These are phyloP conservation scores for Brassica cretica DNA, from an alignment of 345 rosid genomes.

Conservation along the genomic window DNA sequence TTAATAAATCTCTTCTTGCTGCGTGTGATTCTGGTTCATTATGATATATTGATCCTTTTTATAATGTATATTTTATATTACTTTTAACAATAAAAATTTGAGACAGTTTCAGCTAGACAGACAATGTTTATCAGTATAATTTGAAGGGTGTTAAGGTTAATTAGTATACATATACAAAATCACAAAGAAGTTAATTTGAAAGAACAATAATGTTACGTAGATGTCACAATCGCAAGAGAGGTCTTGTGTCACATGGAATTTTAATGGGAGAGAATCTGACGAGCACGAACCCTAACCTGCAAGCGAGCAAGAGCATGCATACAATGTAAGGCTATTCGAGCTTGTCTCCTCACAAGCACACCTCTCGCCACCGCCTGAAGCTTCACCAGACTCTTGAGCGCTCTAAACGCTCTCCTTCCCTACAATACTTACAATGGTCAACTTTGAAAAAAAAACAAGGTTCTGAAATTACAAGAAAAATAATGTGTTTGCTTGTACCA, in stretches of 20 bases:
- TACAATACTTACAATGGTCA: slow-evolving; percentile 18
- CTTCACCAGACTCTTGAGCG: slow-evolving; percentile 80
- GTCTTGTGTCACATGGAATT: not conserved
- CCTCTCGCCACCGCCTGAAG: slow-evolving; percentile 81
- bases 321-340: slow-evolving; percentile 65
- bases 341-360: slow-evolving; percentile 60
- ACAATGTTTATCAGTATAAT: slow-evolving; percentile 12
- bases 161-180: slow-evolving; percentile 24
- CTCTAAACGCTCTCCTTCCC: slow-evolving; percentile 76
- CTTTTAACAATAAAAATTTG: slow-evolving; percentile 1
- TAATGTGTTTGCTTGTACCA: slow-evolving; percentile 43
- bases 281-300: slow-evolving; percentile 73
- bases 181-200: slow-evolving; percentile 8
- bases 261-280: slow-evolving; percentile 55
- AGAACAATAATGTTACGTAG: slow-evolving; percentile 20
- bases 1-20: not conserved
- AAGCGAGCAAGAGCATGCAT: slow-evolving; percentile 77
- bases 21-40: slow-evolving; percentile 2
- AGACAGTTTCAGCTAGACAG: slow-evolving; percentile 14
- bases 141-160: slow-evolving; percentile 21
- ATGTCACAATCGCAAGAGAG: slow-evolving; percentile 34
- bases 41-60: slow-evolving; percentile 7
- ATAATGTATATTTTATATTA: not conserved
- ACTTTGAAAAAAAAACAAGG: not conserved
- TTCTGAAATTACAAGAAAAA: not conserved